Evolutionary conservation across 768 basidiomycete genomes (phyloP).

Genomic region (Pleurotus ostreatus): DNA sequence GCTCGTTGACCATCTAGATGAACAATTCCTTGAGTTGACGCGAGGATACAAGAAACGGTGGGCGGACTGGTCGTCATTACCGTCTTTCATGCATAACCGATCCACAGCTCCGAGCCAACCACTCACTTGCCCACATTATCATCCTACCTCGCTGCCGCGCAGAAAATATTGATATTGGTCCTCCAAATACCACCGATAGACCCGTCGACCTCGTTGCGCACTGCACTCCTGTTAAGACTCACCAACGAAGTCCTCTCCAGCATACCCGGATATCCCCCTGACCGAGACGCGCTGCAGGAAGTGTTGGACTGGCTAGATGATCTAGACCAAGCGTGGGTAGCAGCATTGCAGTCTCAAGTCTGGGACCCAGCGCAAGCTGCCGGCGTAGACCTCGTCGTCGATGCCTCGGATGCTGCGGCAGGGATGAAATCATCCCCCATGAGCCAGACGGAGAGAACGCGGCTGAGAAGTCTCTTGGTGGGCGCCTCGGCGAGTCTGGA

Average conservation of each 20-base stretch:
- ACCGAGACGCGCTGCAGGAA: slow-evolving; percentile 38
- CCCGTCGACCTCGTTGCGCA: slow-evolving; percentile 65
- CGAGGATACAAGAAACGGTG: slow-evolving; percentile 75
- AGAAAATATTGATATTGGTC: slow-evolving; percentile 54
- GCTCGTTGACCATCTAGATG: slow-evolving; percentile 62
- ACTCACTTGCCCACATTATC: slow-evolving; percentile 54
- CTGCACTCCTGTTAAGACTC: slow-evolving; percentile 63
- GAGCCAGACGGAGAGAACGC: slow-evolving; percentile 68
- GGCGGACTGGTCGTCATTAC: slow-evolving; percentile 16
- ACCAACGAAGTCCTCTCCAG: slow-evolving; percentile 63
- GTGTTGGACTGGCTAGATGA: slow-evolving; percentile 68
- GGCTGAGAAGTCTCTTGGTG: slow-evolving; percentile 65
- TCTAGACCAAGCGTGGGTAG: slow-evolving; percentile 71
- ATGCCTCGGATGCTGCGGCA: slow-evolving; percentile 28
- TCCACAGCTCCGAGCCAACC: slow-evolving; percentile 41
- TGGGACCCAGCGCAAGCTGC: slow-evolving; percentile 55
- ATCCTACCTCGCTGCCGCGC: slow-evolving; percentile 56
- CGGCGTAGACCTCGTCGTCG: slow-evolving; percentile 31
- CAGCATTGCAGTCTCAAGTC: slow-evolving; percentile 56
- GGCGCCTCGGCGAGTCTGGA: slow-evolving; percentile 57
- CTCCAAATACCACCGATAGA: slow-evolving; percentile 74
- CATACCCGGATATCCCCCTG: slow-evolving; percentile 57
- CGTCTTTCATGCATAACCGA: not conserved
- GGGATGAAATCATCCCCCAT: slow-evolving; percentile 41
- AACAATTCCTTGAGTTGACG: slow-evolving; percentile 60